Evolutionary conservation across 257 asterid genomes (phyloP).

Genomic region (Fraxinus anomala): DNA sequence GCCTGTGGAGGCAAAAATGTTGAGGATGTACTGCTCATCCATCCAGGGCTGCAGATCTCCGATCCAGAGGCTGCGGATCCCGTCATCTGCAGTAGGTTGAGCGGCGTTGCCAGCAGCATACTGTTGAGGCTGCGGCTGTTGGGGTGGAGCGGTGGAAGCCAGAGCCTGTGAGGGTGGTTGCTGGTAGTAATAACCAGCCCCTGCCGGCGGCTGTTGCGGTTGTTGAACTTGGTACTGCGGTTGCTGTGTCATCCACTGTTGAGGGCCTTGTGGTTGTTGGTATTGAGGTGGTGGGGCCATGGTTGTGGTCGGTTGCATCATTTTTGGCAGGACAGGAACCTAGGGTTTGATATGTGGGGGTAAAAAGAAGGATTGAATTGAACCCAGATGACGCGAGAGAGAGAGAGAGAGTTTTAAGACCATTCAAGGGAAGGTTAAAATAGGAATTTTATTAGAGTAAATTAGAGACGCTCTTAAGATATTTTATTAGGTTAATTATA

Average conservation of each 20-base stretch:
- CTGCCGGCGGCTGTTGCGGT: constrained; percentile 53
- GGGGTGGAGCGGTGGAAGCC: constrained; percentile 41
- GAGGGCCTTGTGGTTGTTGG: constrained; percentile 37
- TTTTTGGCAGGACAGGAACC: constrained; percentile 6
- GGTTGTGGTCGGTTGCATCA: constrained; percentile 63
- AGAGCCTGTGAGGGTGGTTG: constrained; percentile 44
- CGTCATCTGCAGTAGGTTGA: constrained; percentile 53
- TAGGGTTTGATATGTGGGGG: neutral
- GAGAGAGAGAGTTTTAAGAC: neutral
- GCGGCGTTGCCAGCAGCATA: constrained; percentile 27
- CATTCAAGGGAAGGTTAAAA: neutral
- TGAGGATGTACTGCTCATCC: constrained; percentile 70
- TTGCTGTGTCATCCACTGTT: constrained; percentile 58
- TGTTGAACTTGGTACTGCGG: constrained; percentile 62
- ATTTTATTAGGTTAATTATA: too few species aligned
- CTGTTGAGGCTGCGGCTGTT: constrained; percentile 39
- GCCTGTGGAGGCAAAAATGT: constrained; percentile 61
- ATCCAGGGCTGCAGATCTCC: constrained; percentile 97
- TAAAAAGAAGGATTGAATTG: neutral
- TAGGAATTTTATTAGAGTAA: neutral
- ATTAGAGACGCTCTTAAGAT: too few species aligned
- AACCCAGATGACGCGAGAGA: neutral
- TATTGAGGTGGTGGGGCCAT: constrained; percentile 55
- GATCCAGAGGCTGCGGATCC: constrained; percentile 86
- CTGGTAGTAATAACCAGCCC: constrained; percentile 60